phyloP scores from a whole-genome alignment of 768 basidiomycete genomes.

The Exsudoporus frostii region DNA sequence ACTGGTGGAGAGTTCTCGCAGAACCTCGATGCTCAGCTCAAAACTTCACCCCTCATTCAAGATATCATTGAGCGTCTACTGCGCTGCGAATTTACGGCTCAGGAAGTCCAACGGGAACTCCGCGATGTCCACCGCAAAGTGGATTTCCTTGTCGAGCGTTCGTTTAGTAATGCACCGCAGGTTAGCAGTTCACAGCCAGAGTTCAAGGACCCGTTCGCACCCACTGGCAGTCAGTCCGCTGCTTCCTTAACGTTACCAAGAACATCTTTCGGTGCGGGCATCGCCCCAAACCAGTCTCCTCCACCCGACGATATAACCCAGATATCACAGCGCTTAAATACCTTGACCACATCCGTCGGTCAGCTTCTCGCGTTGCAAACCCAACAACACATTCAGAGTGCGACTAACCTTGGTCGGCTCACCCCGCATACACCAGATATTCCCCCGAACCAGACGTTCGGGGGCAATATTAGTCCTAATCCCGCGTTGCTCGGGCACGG shows the following conservation, averaged over 20 bases:
- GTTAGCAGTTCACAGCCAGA: constrained; percentile 51
- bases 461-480: constrained; percentile 37
- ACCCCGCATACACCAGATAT: constrained; percentile 40
- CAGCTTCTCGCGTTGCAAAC: constrained; percentile 81
- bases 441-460: constrained; percentile 40
- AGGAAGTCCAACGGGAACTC: constrained; percentile 73
- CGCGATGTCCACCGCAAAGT: constrained; percentile 76
- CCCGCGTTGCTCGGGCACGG: constrained; percentile 53
- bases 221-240: constrained; percentile 33
- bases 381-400: constrained; percentile 58
- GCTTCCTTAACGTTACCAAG: constrained; percentile 46
- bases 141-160: constrained; percentile 68
- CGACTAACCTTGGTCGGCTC: constrained; percentile 33
- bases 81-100: constrained; percentile 64
- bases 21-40: constrained; percentile 71
- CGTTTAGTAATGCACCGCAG: constrained; percentile 34
- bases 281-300: constrained; percentile 68
- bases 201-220: constrained; percentile 79
- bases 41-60: constrained; percentile 68
- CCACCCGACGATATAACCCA: constrained; percentile 69
- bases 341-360: constrained; percentile 79
- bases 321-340: constrained; percentile 76
- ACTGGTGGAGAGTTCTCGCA: constrained; percentile 44
- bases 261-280: constrained; percentile 60
- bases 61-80: constrained; percentile 74